Evolutionary conservation across 73 alveolate genomes (phyloP), one percentile per base, ranked within the genome.

Genomic region (Paramecium sonneborni): DNA sequence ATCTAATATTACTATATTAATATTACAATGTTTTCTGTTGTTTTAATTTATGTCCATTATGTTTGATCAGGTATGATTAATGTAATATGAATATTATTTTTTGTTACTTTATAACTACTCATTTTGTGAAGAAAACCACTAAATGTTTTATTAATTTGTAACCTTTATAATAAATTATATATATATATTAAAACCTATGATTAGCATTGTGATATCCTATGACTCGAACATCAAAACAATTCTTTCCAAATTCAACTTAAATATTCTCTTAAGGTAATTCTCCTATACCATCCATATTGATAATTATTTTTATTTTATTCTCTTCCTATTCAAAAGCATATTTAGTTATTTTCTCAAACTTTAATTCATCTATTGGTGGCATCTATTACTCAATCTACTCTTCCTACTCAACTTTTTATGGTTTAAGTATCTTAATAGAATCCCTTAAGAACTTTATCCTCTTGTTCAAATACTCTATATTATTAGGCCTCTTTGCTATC

Each of bases 271-370:
- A 2, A 3, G 87, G 87, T n/a, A 74, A 37, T 21, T 37, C 34
- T 0, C 87, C 87, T n/a, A 74, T 20, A n/a, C 87, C 67, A 12
- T 74, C 87, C 32, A 74, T 28, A 18, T 34, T 37, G 12, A 74
- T 21, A 6, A 74, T 34, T n/a, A 74, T 74, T 18, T 35, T 74
- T 0, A 74, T 39, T 38, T 74, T 74, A 11, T 34, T 37, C 21
- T 23, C 87, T 38, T 74, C 87, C 8, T 74, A 20, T 2, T 74
- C 87, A n/a, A 32, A 74, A 34, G 87, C 87, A 37, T 74, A 74
- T 39, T 74, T 74, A 37, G 87, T 74, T 21, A 74, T 74, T 34
- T 24, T 39, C 32, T 74, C 37, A 37, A 28, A 74, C 34, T 37
- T 39, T 21, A 74, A 14, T 28, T 74, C 34, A 28, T 74, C 55